A percentile compares a stretch with the other conserved stretches of the same genome.
Conservation (phyloP, 768 basidiomycete genomes). For the Boletus sp. region DNA sequence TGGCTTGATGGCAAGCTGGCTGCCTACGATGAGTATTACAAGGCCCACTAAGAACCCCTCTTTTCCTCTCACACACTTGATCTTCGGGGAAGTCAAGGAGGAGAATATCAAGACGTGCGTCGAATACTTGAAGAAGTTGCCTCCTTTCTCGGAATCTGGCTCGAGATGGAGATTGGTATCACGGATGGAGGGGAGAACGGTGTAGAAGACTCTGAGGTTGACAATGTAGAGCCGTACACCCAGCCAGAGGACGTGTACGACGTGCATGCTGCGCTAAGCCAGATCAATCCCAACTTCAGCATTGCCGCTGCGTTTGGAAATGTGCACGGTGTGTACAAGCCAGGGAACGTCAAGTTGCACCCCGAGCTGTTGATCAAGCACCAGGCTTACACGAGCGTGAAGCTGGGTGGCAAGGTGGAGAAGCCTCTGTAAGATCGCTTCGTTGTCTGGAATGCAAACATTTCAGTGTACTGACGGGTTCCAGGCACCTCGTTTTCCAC, state of each 20-base stretch:
- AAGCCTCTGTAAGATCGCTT: constrained; percentile 73
- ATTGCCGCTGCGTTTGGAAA: constrained; percentile 99
- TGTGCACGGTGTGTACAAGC: constrained; percentile 90
- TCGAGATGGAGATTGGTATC: constrained; percentile 99
- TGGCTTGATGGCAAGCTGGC: constrained; percentile 99
- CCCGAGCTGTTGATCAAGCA: constrained; percentile 92
- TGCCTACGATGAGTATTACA: constrained; percentile 94
- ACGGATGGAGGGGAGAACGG: constrained; percentile 99
- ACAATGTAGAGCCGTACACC: constrained; percentile 93
- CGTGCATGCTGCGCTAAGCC: constrained; percentile 76
- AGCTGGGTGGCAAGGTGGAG: constrained; percentile 18
- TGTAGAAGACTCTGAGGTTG: constrained; percentile 94
- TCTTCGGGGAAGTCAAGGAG: constrained; percentile 83
- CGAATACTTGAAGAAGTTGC: constrained; percentile 95
- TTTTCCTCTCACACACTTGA: constrained; percentile 99
- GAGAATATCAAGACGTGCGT: constrained; percentile 93
- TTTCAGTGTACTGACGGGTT: neutral
- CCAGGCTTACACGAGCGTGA: constrained; percentile 69
- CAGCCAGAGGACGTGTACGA: constrained; percentile 96
- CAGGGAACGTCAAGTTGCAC: constrained; percentile 57
- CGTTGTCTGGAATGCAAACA: neutral
- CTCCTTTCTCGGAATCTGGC: constrained; percentile 87
- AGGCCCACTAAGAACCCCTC: constrained; percentile 78
- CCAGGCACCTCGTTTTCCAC: constrained; percentile 97
- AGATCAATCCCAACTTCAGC: constrained; percentile 91